Conservation (phyloP, 2,329 filamentous ascomycete genomes). For the Nemania sp. region DNA sequence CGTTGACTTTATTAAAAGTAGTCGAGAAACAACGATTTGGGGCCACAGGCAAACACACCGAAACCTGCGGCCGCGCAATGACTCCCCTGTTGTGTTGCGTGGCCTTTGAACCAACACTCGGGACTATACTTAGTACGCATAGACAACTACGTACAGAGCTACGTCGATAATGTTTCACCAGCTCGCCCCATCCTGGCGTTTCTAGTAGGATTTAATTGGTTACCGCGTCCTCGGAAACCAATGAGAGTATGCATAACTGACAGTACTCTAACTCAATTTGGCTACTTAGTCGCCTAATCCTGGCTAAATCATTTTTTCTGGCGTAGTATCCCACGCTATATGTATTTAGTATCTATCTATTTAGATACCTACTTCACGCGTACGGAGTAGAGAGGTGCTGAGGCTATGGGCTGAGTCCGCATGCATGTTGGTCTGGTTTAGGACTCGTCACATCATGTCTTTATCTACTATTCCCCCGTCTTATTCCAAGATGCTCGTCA, state of each 20-base stretch:
- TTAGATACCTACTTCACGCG: neutral
- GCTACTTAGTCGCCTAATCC: neutral
- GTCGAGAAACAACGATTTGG: no score
- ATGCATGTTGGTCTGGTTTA: neutral
- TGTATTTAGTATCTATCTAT: no score
- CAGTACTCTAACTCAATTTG: neutral
- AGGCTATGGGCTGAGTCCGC: neutral
- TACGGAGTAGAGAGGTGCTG: neutral
- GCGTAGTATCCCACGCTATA: neutral
- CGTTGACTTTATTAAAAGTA: no score
- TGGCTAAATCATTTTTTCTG: neutral
- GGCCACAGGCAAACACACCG: no score
- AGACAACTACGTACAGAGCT: no score
- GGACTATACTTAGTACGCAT: no score
- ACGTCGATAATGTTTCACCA: no score
- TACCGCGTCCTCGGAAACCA: neutral
- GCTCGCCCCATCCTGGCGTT: slow-evolving; percentile 18
- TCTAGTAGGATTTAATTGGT: slow-evolving; percentile 25
- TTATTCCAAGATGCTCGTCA: neutral
- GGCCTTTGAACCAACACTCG: no score
- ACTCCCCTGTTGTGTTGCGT: no score
- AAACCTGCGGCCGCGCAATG: no score
- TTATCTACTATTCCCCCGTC: neutral
- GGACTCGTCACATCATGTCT: neutral
- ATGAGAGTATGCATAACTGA: slow-evolving; percentile 17